Evolutionary conservation across 2,329 filamentous ascomycete genomes (phyloP), one percentile per base, ranked within the genome.

Genomic region (Fusarium proliferatum): DNA sequence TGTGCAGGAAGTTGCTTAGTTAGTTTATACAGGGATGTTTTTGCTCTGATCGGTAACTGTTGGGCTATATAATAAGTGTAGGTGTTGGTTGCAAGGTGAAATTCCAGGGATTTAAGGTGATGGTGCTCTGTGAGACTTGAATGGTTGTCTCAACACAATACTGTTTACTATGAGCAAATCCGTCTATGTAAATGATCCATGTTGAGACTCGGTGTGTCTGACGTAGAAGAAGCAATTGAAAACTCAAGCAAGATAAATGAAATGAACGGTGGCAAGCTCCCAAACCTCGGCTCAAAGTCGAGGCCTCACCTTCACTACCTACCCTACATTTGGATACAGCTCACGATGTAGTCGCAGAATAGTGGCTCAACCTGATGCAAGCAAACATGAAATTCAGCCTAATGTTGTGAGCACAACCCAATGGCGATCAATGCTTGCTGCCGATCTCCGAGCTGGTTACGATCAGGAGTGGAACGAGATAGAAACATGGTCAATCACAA

Each of bases 1-100:
- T 57, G 67, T 56, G 55, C 53, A 78, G 71, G 67, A 73, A 67
- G 53, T 64, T 66, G 60, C 68, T 71, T 71, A 57, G 42, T 64
- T 67, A 58, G 71, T 69, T 68, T 48, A 51, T 61, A 68, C 51
- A 56, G n/a, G 34, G 36, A 49, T 33, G 48, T 41, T 34, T 46
- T 59, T 30, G 26, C 34, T 42, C 48, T 52, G 33, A 53, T 43
- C 57, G 58, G 49, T 45, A 36, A 23, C 23, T 61, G 45, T 46
- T 59, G 19, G 16, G 45, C 41, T 63, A 45, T 53, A 58, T 45
- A 60, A 70, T 70, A 42, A 61, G 17, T 57, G 26, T 51, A 16
- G 23, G 53, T 45, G 41, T 59, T 49, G 9, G 33, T n/a, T 39
- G 23, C 23, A n/a, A 10, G 4, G 16, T 38, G 51, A 13, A 51